Evolutionary conservation across 2,329 filamentous ascomycete genomes (phyloP).

Genomic region (Alternaria arborescens): DNA sequence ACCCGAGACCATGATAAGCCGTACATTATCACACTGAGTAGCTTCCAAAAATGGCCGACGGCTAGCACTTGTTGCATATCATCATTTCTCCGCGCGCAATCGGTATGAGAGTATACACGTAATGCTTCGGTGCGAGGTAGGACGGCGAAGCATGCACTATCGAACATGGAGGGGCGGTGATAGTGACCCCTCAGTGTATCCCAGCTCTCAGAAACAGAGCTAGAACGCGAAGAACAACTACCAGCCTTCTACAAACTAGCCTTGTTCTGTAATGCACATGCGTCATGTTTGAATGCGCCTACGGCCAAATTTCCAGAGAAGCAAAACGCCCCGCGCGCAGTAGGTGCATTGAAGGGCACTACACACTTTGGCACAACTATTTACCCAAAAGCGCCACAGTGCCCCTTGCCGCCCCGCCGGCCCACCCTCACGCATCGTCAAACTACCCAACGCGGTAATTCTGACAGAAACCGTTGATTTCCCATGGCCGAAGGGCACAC

Average conservation of each 20-base stretch:
- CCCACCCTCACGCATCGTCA: constrained; percentile 3
- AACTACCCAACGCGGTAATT: constrained; percentile 10
- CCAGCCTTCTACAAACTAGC: not conserved
- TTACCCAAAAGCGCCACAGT: not conserved
- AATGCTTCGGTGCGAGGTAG: not conserved
- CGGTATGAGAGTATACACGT: not conserved
- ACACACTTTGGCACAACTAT: not conserved
- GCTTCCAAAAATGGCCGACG: constrained; percentile 10
- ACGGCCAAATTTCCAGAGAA: constrained; percentile 2
- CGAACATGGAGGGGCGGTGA: not conserved
- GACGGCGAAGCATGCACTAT: not conserved
- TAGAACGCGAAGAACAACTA: not conserved
- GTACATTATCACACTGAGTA: constrained; percentile 10
- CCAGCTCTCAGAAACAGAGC: not conserved
- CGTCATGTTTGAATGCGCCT: not conserved
- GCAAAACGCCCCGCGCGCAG: not conserved
- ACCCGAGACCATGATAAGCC: constrained; percentile 14
- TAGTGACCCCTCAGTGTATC: not conserved
- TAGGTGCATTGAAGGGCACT: not conserved
- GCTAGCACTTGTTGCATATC: not conserved
- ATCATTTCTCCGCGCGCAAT: not conserved
- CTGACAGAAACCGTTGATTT: constrained; percentile 9
- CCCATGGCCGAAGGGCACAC: constrained; percentile 22
- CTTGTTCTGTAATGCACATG: not conserved
- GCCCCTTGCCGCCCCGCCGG: not conserved